Base-by-base conservation (phyloP, 495 filamentous ascomycete genomes). In the Hypoxylon fuscum region DNA sequence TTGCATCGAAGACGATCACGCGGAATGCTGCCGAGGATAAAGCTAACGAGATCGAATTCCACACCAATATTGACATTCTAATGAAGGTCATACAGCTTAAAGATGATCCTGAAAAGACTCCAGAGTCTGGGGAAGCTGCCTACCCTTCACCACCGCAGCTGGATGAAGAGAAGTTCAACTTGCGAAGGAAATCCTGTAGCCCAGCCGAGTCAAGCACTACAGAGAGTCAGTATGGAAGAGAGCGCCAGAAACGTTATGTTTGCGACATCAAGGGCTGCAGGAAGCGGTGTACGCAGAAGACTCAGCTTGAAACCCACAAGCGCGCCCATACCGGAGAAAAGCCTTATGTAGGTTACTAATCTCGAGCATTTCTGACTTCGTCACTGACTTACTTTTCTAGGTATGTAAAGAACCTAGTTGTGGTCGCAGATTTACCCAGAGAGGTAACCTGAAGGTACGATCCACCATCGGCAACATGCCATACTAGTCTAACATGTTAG, bases 41-140 rank as follows among this genome's bases (percentile, higher is more conserved):
- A 14, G 49, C 64, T 6, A 34, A 59, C 5, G 69, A 87, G 15
- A 68, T 85, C 41, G 78, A 85, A 41, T 95, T 93, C 74, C 84
- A 85, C 25, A 98, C 92, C 1, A 85, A 90, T 46, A 87, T 98
- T 40, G 94, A 98, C 71, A 86, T 86, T n/a, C 74, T 98, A 34
- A 95, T 97, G 91, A 93, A 90, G 73, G 84, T 90, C 5, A 96
- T 98, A 38, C 93, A 98, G 71, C 79, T 89, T 21, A 91, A 91
- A 61, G 64, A 75, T 31, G 75, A 84, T 47, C 71, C 77, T 11
- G 60, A 71, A 9, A 45, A 22, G 4, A n/a, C 15, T 5, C 4
- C 40, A 11, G 46, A 54, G 12, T 50, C 44, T 15, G 59, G 49
- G 6, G 59, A 37, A 17, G 7, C 49, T 17, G 49, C 54, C 20